phyloP scores from a whole-genome alignment of 75 land plant species.

The Picea glauca region DNA sequence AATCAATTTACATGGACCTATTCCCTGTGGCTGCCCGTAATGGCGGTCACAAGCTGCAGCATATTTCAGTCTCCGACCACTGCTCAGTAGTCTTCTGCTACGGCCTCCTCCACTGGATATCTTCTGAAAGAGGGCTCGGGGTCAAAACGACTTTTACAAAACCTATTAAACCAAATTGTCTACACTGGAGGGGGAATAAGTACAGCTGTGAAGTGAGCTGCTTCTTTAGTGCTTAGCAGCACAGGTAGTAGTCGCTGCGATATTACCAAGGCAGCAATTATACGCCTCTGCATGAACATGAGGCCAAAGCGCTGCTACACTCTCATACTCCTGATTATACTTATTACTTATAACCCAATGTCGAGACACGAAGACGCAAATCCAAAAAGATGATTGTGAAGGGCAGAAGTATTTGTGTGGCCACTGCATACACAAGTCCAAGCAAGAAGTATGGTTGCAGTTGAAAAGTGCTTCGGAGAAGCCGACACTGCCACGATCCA shows the following conservation, averaged over 20 bases:
- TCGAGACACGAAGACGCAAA: constrained; percentile 56
- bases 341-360: constrained; percentile 38
- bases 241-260: constrained; percentile 47
- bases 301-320: constrained; percentile 57
- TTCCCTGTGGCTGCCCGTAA: too few species aligned
- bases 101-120: constrained; percentile 47
- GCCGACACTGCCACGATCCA: constrained; percentile 53
- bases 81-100: too few species aligned
- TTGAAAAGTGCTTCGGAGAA: constrained; percentile 43
- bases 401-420: constrained; percentile 59
- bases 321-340: constrained; percentile 63
- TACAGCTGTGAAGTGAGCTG: constrained; percentile 47
- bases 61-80: too few species aligned
- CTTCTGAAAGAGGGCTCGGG: constrained; percentile 57
- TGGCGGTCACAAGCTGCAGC: too few species aligned
- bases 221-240: constrained; percentile 53
- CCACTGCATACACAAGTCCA: constrained; percentile 55
- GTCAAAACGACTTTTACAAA: constrained; percentile 67
- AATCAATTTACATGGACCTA: too few species aligned
- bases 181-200: constrained; percentile 45
- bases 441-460: constrained; percentile 57
- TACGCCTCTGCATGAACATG: constrained; percentile 47
- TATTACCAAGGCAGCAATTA: constrained; percentile 54
- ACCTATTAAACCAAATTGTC: constrained; percentile 57
- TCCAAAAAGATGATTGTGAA: constrained; percentile 52